Base-by-base conservation (phyloP, 805 yeast species). In the Ogataea pini region DNA sequence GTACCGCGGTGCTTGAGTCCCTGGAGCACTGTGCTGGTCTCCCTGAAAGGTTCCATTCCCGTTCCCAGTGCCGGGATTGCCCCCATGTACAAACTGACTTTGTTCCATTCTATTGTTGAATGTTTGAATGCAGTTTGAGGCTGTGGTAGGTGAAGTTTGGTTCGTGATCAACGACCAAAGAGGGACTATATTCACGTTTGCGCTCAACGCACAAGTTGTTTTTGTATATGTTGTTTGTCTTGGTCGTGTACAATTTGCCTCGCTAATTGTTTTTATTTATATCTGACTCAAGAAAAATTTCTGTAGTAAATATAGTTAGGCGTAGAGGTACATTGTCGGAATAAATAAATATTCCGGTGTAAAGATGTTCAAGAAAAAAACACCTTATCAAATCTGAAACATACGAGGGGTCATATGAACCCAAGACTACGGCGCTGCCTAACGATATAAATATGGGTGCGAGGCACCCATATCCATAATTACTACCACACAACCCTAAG, bases 1-100 rank as follows among this genome's bases (percentile, higher is more conserved):
- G 38, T 69, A 69, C 19, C 65, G 64, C 36, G 57, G 56, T 12
- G 46, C 25, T 31, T 51, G 16, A 52, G 48, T 14, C 47, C 31
- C 25, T 42, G 48, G 28, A 28, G 13, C 42, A 37, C 44, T 48
- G 28, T 42, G 39, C 16, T 42, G 44, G 14, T 41, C 44, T 2
- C 41, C 27, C 28, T 28, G 17, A 17, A 32, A 12, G n/a, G 33
- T 44, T 12, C 49, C 50, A 25, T 46, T 53, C 13, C 48, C 40
- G 34, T 22, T 19, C 25, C 46, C 43, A 25, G 47, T 19, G 27
- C 46, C 43, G 24, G 47, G 45, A 38, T 50, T 48, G 10, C 38
- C 34, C 27, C 52, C 56, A 13, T 49, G 54, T 20, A 46, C 52
- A 46, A 52, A 55, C 36, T 52, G 57, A 28, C 52, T 47, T 32